Conservation (phyloP, 176 grass and related monocot genomes). For the Panicum miliaceum region DNA sequence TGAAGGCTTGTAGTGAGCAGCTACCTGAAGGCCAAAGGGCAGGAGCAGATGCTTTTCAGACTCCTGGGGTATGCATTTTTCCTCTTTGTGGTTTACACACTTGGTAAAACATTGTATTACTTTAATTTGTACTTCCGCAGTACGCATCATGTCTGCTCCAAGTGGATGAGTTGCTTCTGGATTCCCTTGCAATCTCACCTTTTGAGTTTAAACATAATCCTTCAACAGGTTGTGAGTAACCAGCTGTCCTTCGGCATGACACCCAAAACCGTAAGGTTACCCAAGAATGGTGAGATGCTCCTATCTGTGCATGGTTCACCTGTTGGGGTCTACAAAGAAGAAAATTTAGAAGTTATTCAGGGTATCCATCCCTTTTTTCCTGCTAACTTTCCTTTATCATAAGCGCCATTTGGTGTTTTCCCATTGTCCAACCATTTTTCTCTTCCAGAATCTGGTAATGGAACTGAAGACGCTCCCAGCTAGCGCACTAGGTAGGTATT, state of each 20-base stretch:
- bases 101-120: neutral
- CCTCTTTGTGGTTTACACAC: neutral
- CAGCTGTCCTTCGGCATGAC: conserved; percentile 76
- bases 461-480: conserved; percentile 39
- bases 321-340: conserved; percentile 85
- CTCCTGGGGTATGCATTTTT: conserved; percentile 70
- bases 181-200: neutral
- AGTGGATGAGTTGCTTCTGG: neutral
- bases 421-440: neutral
- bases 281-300: conserved; percentile 88
- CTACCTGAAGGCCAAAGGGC: conserved; percentile 44
- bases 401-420: neutral
- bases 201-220: conserved; percentile 8
- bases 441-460: conserved; percentile 71
- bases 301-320: conserved; percentile 80
- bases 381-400: conserved; percentile 13
- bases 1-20: conserved; percentile 53
- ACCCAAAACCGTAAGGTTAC: conserved; percentile 73
- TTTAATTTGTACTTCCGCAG: neutral
- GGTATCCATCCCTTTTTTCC: conserved; percentile 39
- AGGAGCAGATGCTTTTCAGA: conserved; percentile 58
- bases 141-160: neutral
- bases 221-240: conserved; percentile 57
- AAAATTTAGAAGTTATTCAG: conserved; percentile 64
- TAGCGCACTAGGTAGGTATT: neutral